Percentiles rank a stretch among this genome's conserved stretches.
phyloP scores from a whole-genome alignment of 371 early-diverging fungal species.

The Mortierella polycephala region DNA sequence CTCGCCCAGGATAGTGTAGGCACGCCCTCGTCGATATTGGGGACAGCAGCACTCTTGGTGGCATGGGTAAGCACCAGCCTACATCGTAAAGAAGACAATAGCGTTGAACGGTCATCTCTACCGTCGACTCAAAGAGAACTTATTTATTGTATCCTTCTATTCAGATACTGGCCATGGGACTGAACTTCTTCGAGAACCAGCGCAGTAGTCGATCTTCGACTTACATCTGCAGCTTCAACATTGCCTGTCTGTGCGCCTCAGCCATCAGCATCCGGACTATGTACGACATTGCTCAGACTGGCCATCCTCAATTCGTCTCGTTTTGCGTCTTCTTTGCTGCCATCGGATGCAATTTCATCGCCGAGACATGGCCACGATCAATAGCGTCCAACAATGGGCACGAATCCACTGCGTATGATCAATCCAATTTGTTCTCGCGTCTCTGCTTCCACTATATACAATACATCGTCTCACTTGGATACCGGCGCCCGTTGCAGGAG shows the following conservation, averaged over 20 bases:
- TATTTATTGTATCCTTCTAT: background rate
- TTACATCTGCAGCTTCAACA: slow-evolving; percentile 19
- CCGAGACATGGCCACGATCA: slow-evolving; percentile 34
- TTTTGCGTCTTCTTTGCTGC: slow-evolving; percentile 40
- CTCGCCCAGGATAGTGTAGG: slow-evolving; percentile 1
- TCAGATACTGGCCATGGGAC: slow-evolving; percentile 12
- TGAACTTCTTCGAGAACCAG: slow-evolving; percentile 22
- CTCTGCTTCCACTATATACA: slow-evolving; percentile 38
- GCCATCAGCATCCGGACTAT: slow-evolving; percentile 31
- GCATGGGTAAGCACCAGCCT: slow-evolving; percentile 32
- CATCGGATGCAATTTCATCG: slow-evolving; percentile 14
- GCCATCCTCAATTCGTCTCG: slow-evolving; percentile 20
- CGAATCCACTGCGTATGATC: slow-evolving; percentile 32
- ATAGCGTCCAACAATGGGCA: background rate
- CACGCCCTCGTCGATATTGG: slow-evolving; percentile 10
- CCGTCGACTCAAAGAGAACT: background rate
- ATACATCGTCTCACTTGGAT: slow-evolving; percentile 20
- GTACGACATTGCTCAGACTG: background rate
- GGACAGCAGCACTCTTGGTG: slow-evolving; percentile 10
- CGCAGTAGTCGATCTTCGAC: slow-evolving; percentile 20
- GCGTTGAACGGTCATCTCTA: too few relatives aligned
- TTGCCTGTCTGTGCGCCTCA: slow-evolving; percentile 17
- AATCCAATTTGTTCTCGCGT: slow-evolving; percentile 42
- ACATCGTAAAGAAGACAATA: too few relatives aligned
- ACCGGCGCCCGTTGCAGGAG: slow-evolving; percentile 11